phyloP scores from a whole-genome alignment of 2,329 filamentous ascomycete genomes.

The Raffaelea albimanens region DNA sequence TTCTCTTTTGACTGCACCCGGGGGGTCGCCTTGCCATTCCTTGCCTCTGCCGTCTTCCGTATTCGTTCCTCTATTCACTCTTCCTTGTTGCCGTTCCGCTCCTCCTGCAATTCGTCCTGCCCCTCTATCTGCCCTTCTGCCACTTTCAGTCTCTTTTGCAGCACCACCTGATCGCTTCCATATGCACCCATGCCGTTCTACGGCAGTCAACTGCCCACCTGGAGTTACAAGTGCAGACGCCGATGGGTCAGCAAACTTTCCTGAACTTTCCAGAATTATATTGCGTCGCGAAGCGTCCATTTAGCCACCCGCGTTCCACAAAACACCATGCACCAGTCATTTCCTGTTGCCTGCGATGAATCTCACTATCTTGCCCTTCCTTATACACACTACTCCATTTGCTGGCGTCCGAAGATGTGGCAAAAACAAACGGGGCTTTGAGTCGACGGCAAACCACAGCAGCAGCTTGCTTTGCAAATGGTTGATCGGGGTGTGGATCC shows the following conservation, averaged over 20 bases:
- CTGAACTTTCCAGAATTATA: too few species aligned
- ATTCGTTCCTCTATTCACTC: slow-evolving; percentile 13
- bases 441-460: not conserved
- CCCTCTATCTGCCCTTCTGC: not conserved
- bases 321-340: too few species aligned
- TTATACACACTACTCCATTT: too few species aligned
- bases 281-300: too few species aligned
- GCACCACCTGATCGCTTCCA: not conserved
- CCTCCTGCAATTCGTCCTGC: not conserved
- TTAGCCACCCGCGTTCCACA: too few species aligned
- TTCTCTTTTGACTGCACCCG: not conserved
- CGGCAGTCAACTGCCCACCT: too few species aligned
- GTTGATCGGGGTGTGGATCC: not conserved
- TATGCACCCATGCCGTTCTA: too few species aligned
- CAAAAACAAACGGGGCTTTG: not conserved
- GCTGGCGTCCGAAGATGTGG: not conserved
- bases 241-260: too few species aligned
- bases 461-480: not conserved
- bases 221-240: too few species aligned
- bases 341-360: too few species aligned
- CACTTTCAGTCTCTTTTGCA: not conserved
- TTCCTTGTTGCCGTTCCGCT: not conserved
- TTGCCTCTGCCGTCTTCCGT: too few species aligned
- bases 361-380: too few species aligned
- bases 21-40: not conserved